Evolutionary conservation across 2,329 filamentous ascomycete genomes (phyloP).

Genomic region (Fusarium nodosum): DNA sequence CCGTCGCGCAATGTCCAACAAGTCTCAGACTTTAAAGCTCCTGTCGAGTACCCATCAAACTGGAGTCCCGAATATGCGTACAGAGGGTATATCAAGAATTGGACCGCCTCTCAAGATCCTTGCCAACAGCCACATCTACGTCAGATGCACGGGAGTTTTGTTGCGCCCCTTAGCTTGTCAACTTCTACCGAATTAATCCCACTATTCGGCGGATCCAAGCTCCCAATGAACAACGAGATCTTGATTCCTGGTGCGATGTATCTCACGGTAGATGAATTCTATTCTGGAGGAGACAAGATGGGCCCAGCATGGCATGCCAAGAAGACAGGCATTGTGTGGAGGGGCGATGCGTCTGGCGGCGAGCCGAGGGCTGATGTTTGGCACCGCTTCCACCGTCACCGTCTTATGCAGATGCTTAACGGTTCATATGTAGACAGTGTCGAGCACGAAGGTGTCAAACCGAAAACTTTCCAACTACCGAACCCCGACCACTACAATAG

Average conservation of each 20-base stretch:
- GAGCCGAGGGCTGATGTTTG: constrained; percentile 68
- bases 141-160: constrained; percentile 69
- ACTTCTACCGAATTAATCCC: constrained; percentile 69
- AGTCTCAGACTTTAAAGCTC: constrained; percentile 50
- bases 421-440: constrained; percentile 66
- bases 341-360: constrained; percentile 74
- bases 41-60: constrained; percentile 53
- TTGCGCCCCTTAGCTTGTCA: constrained; percentile 65
- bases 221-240: constrained; percentile 74
- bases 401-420: constrained; percentile 78
- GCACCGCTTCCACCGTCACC: constrained; percentile 78
- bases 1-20: constrained; percentile 58
- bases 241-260: constrained; percentile 76
- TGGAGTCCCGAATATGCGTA: constrained; percentile 56
- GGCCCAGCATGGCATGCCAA: constrained; percentile 72
- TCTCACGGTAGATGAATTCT: constrained; percentile 68
- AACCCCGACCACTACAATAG: constrained; percentile 59
- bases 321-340: constrained; percentile 70
- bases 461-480: constrained; percentile 66
- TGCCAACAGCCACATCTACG: constrained; percentile 69
- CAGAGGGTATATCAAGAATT: constrained; percentile 68
- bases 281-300: constrained; percentile 67
- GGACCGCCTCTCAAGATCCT: constrained; percentile 69
- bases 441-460: constrained; percentile 58
- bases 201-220: constrained; percentile 73